Conservation (phyloP, 305 asterid genomes). For the Fraxinus paxiana region DNA sequence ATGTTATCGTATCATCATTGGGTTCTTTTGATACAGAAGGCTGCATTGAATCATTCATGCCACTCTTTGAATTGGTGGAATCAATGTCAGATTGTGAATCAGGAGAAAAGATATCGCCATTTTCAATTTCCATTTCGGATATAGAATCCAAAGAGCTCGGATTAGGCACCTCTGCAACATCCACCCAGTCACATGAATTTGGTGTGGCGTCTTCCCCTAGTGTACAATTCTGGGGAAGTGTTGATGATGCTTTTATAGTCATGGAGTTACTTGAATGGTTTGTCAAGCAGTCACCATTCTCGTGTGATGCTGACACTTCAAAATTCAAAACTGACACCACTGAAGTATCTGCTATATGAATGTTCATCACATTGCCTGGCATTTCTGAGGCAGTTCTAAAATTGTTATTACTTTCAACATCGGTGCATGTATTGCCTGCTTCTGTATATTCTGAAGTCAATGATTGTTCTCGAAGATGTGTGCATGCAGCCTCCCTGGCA, state of each 20-base stretch:
- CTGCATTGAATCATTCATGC: conserved; percentile 47
- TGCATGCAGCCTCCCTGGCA: conserved; percentile 28
- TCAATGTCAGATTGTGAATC: conserved; percentile 58
- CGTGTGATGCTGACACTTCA: conserved; percentile 45
- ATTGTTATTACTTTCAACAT: conserved; percentile 42
- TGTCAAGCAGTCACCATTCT: conserved; percentile 32
- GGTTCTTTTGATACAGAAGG: conserved; percentile 35
- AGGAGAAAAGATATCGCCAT: conserved; percentile 44
- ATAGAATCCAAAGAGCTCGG: conserved; percentile 46
- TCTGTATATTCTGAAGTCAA: conserved; percentile 46
- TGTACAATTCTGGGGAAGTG: conserved; percentile 33
- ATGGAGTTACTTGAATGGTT: conserved; percentile 26
- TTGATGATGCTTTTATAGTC: conserved; percentile 35
- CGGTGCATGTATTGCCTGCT: conserved; percentile 44
- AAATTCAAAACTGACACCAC: conserved; percentile 31
- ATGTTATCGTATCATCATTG: conserved; percentile 26
- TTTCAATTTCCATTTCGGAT: conserved; percentile 59
- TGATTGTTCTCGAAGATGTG: conserved; percentile 35
- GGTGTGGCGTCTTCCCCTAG: conserved; percentile 39
- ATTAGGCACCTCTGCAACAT: conserved; percentile 43
- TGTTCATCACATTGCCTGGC: conserved; percentile 29
- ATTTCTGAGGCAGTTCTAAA: conserved; percentile 37
- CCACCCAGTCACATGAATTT: conserved; percentile 39
- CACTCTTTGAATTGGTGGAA: conserved; percentile 50
- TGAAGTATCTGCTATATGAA: conserved; percentile 33